Base-by-base conservation (phyloP, 139 green algal genomes). In the Raphidocelis subcapitata region DNA sequence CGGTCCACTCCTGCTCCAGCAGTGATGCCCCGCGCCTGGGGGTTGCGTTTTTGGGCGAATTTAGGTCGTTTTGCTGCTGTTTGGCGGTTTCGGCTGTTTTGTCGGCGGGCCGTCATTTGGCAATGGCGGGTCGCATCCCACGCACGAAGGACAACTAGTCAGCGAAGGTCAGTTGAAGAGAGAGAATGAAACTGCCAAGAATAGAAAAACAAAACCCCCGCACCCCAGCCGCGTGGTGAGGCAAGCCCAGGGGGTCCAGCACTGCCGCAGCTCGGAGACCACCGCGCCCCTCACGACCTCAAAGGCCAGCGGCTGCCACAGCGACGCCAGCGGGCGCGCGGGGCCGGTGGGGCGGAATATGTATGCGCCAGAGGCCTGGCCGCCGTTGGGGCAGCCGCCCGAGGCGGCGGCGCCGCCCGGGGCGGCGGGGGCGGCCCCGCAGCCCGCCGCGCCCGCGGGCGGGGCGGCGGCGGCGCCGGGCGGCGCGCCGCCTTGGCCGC, bases 1-100 rank as follows among this genome's bases (percentile, higher is more conserved):
- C 83, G 0, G 84, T 93, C 90, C 90, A 95, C 69, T 93, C 86
- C 35, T 93, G 47, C 71, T 93, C 87, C 31, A 87, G 60, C 23
- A 28, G 5, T 14, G 54, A 8, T 8, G 8, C 41, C 12, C 54
- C 54, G 12, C 54, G 54, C 24, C 54, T 29, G 54, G 24, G 54
- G 29, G 60, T 5, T 8, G 54, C 54, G 24, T 8, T 18, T 5
- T 28, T 18, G 18, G 24, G 10, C 8, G 18, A 28, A 18, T 33
- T 8, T 62, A 5, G 24, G 18, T 75, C 12, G 10, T 5, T 8
- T 28, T 33, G 54, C 12, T 8, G 23, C 15, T 28, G 54, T n/a
- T n/a, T n/a, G n/a, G n/a, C n/a, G n/a, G n/a, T n/a, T n/a, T n/a
- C n/a, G n/a, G n/a, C n/a, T n/a, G n/a, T n/a, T n/a, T n/a, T n/a